phyloP scores from a whole-genome alignment of 2,329 filamentous ascomycete genomes.

The Plectosphaerella cucumerina region DNA sequence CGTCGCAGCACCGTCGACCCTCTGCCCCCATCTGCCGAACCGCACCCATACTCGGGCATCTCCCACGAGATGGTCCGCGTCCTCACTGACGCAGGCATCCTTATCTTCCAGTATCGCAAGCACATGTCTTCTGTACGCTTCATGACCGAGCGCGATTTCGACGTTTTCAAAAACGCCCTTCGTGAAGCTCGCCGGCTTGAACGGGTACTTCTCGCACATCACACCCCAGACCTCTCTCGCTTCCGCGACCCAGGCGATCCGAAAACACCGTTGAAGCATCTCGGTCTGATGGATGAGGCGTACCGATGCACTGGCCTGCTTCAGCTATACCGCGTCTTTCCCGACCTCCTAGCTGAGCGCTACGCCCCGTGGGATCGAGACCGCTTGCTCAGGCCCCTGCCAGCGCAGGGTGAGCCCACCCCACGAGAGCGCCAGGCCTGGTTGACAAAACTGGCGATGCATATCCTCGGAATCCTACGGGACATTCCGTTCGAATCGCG shows the following conservation, averaged over 20 bases:
- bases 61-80: conserved; percentile 12
- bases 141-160: conserved; percentile 13
- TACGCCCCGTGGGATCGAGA: conserved; percentile 11
- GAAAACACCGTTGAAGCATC: conserved; percentile 10
- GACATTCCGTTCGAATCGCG: conserved; percentile 10
- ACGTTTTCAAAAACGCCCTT: conserved; percentile 9
- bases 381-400: neutral
- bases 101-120: conserved; percentile 15
- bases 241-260: conserved; percentile 13
- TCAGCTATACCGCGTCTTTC: conserved; percentile 17
- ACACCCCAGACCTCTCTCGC: conserved; percentile 5
- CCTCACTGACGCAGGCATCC: conserved; percentile 10
- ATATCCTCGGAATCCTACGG: conserved; percentile 10
- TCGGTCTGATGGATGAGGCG: conserved; percentile 14
- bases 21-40: neutral
- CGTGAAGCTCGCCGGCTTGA: conserved; percentile 13
- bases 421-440: conserved; percentile 10
- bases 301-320: conserved; percentile 13
- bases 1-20: neutral
- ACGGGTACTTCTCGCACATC: conserved; percentile 5
- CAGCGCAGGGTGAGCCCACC: conserved; percentile 4
- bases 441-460: conserved; percentile 13
- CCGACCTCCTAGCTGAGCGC: conserved; percentile 14
- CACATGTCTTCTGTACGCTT: conserved; percentile 12
- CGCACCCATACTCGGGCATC: conserved; percentile 14